Evolutionary conservation across 306 rosid species (phyloP).

Genomic region (Crotalaria pallida): DNA sequence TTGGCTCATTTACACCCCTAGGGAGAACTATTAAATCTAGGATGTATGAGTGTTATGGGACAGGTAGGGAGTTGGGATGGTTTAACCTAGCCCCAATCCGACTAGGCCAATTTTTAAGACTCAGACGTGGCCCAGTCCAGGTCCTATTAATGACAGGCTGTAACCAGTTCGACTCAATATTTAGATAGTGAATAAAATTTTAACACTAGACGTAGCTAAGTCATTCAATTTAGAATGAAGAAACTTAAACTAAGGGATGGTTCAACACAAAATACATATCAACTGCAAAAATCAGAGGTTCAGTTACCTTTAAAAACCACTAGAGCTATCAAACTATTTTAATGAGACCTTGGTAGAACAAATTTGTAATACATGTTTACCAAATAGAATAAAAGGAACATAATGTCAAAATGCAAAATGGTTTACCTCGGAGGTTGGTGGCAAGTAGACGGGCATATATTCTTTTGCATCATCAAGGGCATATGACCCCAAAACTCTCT

Average conservation of each 20-base stretch:
- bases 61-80: no score
- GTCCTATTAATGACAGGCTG: neutral
- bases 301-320: neutral
- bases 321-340: neutral
- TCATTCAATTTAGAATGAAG: neutral
- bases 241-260: neutral
- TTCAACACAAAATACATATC: neutral
- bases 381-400: neutral
- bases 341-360: neutral
- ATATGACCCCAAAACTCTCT: slow-evolving; percentile 73
- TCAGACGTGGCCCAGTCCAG: neutral
- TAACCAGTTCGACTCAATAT: neutral
- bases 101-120: no score
- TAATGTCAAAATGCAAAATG: neutral
- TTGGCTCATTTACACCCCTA: no score
- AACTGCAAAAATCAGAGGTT: neutral
- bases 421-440: slow-evolving; percentile 74
- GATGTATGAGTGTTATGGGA: no score
- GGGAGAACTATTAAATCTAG: no score
- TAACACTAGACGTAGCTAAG: neutral
- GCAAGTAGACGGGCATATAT: slow-evolving; percentile 58
- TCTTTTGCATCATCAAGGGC: slow-evolving; percentile 86
- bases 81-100: no score
- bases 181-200: neutral
- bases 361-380: neutral